Evolutionary conservation across 345 rosid genomes (phyloP), one percentile per base, ranked within the genome.

Genomic region (Arabidopsis thaliana): DNA sequence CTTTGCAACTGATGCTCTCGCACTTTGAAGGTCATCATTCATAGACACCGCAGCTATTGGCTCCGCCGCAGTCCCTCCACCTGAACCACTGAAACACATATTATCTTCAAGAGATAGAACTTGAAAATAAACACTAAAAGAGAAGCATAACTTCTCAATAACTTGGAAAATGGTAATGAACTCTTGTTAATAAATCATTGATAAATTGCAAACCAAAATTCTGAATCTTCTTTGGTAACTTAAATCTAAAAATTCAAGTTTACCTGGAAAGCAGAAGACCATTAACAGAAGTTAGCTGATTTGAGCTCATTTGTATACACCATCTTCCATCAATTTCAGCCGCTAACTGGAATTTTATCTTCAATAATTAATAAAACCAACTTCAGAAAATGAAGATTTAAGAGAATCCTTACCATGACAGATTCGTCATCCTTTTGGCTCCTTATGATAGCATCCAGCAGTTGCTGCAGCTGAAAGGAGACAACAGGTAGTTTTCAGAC

Each of bases 221-320:
- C 23, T 20, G 49, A 44, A 23, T 59, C 46, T 46, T 45, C 45
- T 57, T 16, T 7, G 34, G 30, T 44, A 70, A 67, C 59, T 57
- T 38, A n/a, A 42, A 78, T 7, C 25, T 58, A 52, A 1, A 65
- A 58, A 34, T 12, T 59, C 53, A 59, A 32, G 33, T 44, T 72
- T 67, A 91, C 95, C 97, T 91, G 75, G 95, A 85, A 78, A 94
- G 60, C 72, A 91, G 74, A 69, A 94, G 91, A 77, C 97, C 93
- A 45, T 85, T 77, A 48, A 87, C 75, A 75, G 73, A 84, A 41
- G 73, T 82, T 69, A 58, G 82, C 65, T 84, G 86, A 73, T 83
- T 84, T 36, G 75, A 79, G 77, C 89, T 86, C 33, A 85, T 86
- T 78, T 75, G 87, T 79, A 91, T 78, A 73, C 95, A 94, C 97